Evolutionary conservation across 768 basidiomycete species (phyloP).

Genomic region (Suillus weaverae): DNA sequence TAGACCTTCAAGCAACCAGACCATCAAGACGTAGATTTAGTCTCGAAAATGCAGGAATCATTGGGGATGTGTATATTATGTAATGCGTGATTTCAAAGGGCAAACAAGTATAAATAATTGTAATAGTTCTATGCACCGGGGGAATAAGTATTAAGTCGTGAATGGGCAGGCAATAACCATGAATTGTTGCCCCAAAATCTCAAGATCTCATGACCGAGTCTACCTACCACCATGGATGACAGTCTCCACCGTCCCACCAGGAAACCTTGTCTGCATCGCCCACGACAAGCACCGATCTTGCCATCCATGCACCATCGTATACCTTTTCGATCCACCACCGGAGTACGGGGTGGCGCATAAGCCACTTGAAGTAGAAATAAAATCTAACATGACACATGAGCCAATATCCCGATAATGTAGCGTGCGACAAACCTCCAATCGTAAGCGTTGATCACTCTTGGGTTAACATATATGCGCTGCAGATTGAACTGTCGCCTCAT

Average conservation of each 20-base stretch:
- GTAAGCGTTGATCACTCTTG: conserved; percentile 41
- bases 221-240: conserved; percentile 11
- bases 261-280: conserved; percentile 29
- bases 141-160: not conserved
- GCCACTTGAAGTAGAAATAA: conserved; percentile 37
- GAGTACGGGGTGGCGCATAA: conserved; percentile 39
- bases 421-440: conserved; percentile 31
- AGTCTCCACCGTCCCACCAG: conserved; percentile 13
- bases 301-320: conserved; percentile 40
- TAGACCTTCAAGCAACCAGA: too few relatives aligned
- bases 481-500: conserved; percentile 40
- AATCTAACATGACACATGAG: conserved; percentile 15
- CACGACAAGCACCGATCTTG: conserved; percentile 36
- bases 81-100: not conserved
- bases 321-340: conserved; percentile 42
- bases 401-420: not conserved
- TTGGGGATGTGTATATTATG: too few relatives aligned
- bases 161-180: not conserved
- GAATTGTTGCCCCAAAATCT: not conserved
- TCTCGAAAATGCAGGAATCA: not conserved
- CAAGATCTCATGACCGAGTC: not conserved
- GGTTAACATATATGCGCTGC: conserved; percentile 38
- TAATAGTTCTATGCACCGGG: not conserved
- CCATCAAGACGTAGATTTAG: too few relatives aligned
- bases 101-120: not conserved